phyloP scores from a whole-genome alignment of 2,329 filamentous ascomycete genomes.

The Pseudogymnoascus sp. region DNA sequence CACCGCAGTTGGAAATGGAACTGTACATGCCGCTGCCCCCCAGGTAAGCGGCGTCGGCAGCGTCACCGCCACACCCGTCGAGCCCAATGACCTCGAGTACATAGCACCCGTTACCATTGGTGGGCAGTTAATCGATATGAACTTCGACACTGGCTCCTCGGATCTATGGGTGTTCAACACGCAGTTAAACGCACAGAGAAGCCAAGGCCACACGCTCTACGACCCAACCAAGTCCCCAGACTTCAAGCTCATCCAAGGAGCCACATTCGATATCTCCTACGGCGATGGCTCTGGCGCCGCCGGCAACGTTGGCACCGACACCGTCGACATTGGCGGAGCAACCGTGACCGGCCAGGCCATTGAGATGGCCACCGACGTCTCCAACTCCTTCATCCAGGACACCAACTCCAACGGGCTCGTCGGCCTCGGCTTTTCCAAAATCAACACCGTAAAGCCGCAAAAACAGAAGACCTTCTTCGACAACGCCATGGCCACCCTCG shows the following conservation, averaged over 20 bases:
- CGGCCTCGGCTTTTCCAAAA: conserved; percentile 42
- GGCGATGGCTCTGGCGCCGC: conserved; percentile 32
- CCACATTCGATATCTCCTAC: conserved; percentile 29
- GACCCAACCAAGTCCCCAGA: conserved; percentile 24
- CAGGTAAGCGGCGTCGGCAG: conserved; percentile 38
- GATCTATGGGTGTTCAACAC: conserved; percentile 31
- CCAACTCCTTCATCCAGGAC: conserved; percentile 28
- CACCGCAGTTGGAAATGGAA: conserved; percentile 6
- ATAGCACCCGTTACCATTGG: conserved; percentile 24
- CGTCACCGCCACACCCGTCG: conserved; percentile 52
- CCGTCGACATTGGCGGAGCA: conserved; percentile 28
- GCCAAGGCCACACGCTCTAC: conserved; percentile 26
- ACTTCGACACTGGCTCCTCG: conserved; percentile 28
- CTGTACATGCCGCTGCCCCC: conserved; percentile 20
- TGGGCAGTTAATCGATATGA: conserved; percentile 26
- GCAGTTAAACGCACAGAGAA: conserved; percentile 22
- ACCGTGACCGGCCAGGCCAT: conserved; percentile 27
- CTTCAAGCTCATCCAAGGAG: conserved; percentile 23
- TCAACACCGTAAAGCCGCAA: conserved; percentile 28
- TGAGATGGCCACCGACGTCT: conserved; percentile 28
- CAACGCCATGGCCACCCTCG: conserved; percentile 24
- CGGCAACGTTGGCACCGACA: conserved; percentile 30
- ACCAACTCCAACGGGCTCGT: conserved; percentile 48
- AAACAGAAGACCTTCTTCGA: conserved; percentile 30
- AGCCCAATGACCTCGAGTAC: conserved; percentile 32